Evolutionary conservation across 139 green algal genomes (phyloP).

Genomic region (Closterium sp.): DNA sequence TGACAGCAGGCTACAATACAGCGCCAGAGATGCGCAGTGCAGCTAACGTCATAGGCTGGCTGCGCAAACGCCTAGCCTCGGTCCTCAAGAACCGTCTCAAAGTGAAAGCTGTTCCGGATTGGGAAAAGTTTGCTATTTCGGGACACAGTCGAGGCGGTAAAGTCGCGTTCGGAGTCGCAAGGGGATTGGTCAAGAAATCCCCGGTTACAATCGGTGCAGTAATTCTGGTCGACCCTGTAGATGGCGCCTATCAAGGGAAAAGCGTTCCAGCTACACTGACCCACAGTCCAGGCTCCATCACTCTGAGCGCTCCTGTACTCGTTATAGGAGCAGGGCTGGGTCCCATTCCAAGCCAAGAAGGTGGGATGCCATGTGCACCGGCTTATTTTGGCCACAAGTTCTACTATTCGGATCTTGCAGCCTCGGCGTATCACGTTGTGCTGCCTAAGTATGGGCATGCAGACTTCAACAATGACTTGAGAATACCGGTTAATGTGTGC

Average conservation of each 20-base stretch:
- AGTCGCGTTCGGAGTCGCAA: slow-evolving; percentile 29
- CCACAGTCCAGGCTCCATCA: slow-evolving; percentile 20
- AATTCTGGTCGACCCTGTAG: slow-evolving; percentile 34
- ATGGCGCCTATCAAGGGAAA: not conserved
- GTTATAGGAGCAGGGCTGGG: slow-evolving; percentile 42
- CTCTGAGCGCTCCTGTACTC: slow-evolving; percentile 26
- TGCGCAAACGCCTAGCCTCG: not conserved
- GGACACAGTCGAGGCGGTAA: slow-evolving; percentile 50
- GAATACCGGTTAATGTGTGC: slow-evolving; percentile 8
- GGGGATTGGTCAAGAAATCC: not conserved
- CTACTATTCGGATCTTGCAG: slow-evolving; percentile 11
- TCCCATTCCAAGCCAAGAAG: not conserved
- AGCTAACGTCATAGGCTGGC: not conserved
- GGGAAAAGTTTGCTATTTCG: slow-evolving; percentile 37
- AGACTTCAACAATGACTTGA: slow-evolving; percentile 40
- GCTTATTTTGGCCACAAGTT: slow-evolving; percentile 26
- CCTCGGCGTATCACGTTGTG: slow-evolving; percentile 44
- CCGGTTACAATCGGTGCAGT: slow-evolving; percentile 22
- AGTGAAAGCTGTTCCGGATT: slow-evolving; percentile 6
- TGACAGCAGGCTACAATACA: not conserved
- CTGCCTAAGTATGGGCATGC: slow-evolving; percentile 33
- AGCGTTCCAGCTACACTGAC: slow-evolving; percentile 22
- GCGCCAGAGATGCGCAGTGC: not conserved
- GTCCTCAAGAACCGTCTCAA: not conserved
- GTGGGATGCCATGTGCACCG: slow-evolving; percentile 19